These are phyloP conservation scores for Trichoderma aggressivum DNA, from an alignment of 2,329 filamentous ascomycete genomes.

Conservation along the genomic window DNA sequence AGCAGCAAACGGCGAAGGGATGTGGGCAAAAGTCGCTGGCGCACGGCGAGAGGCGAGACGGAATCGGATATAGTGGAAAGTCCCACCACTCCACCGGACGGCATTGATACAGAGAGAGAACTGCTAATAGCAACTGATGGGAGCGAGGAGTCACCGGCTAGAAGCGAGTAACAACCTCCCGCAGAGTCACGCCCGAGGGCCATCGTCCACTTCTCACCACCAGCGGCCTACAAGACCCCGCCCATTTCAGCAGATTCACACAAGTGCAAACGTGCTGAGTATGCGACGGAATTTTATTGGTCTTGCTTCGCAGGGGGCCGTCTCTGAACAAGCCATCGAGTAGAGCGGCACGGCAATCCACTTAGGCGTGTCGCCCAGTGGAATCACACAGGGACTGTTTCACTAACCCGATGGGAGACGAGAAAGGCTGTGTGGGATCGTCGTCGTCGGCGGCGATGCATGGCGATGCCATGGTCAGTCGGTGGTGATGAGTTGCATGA, in stretches of 20 bases:
- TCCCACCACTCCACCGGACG: background rate
- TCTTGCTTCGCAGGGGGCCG: background rate
- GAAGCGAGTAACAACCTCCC: background rate
- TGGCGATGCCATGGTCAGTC: background rate
- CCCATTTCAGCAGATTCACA: background rate
- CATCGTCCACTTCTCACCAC: background rate
- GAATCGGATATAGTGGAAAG: slow-evolving; percentile 4
- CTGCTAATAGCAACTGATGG: background rate
- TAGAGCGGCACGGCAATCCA: background rate
- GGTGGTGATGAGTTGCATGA: background rate
- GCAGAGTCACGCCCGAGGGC: background rate
- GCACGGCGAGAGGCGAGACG: background rate
- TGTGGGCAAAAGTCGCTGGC: background rate
- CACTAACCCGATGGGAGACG: background rate
- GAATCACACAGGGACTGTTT: background rate
- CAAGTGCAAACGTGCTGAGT: background rate
- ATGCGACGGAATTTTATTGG: background rate
- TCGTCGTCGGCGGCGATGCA: background rate
- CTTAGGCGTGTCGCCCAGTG: background rate
- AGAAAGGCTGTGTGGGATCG: background rate
- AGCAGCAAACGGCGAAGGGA: background rate
- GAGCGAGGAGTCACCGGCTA: background rate
- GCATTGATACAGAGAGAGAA: background rate
- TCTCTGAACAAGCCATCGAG: background rate
- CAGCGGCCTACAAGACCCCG: background rate